Percentiles rank a stretch among this genome's conserved stretches.
Evolutionary conservation across 768 basidiomycete genomes (phyloP).

Genomic region (Psilocybe sp.): DNA sequence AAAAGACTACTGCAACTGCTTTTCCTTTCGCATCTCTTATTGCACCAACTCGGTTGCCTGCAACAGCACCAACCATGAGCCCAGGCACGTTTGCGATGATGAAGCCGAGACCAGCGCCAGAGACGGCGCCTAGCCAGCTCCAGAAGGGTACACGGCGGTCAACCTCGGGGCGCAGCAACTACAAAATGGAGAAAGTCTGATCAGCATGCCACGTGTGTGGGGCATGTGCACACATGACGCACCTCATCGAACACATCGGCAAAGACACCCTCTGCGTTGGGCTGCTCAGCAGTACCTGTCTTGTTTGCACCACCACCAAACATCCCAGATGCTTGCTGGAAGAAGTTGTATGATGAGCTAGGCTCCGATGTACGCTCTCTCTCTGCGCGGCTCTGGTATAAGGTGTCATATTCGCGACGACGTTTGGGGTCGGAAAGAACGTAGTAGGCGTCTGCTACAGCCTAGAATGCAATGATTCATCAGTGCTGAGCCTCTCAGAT

Average conservation of each 20-base stretch:
- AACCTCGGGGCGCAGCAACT: slow-evolving; percentile 83
- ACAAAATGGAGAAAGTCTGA: neutral
- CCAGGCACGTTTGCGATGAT: slow-evolving; percentile 82
- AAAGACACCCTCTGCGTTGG: slow-evolving; percentile 80
- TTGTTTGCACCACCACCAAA: slow-evolving; percentile 44
- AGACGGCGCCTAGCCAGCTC: slow-evolving; percentile 70
- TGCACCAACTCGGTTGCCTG: slow-evolving; percentile 89
- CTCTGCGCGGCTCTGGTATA: slow-evolving; percentile 59
- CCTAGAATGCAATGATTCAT: slow-evolving; percentile 35
- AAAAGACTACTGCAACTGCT: slow-evolving; percentile 87
- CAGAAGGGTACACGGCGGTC: slow-evolving; percentile 69
- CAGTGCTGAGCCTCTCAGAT: neutral
- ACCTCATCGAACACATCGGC: slow-evolving; percentile 93
- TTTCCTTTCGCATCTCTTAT: slow-evolving; percentile 93
- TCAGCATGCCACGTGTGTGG: neutral
- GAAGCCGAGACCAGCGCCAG: slow-evolving; percentile 65
- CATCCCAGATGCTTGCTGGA: slow-evolving; percentile 70
- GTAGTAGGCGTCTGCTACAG: slow-evolving; percentile 93
- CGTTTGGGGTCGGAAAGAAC: slow-evolving; percentile 80
- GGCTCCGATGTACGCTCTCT: slow-evolving; percentile 52
- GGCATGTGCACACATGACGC: slow-evolving; percentile 11
- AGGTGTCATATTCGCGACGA: slow-evolving; percentile 67
- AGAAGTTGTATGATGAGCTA: slow-evolving; percentile 69
- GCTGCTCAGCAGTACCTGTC: slow-evolving; percentile 39
- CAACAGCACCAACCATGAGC: slow-evolving; percentile 79